Evolutionary conservation across 805 yeast genomes (phyloP).

Genomic region (Candida yuanshanica): DNA sequence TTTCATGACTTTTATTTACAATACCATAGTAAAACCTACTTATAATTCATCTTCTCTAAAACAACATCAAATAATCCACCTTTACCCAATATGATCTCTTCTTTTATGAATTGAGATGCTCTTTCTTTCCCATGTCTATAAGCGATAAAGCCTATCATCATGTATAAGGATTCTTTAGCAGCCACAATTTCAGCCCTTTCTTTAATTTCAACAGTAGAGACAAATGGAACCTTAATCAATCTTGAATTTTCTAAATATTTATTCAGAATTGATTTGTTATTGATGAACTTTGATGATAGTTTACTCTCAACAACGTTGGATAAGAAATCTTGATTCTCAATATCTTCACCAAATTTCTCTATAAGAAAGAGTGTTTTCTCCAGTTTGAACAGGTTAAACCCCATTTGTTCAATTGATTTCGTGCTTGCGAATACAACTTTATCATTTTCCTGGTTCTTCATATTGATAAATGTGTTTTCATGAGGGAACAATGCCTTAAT

Average conservation of each 20-base stretch:
- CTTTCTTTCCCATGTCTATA: constrained; percentile 13
- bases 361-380: constrained; percentile 9
- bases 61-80: constrained; percentile 17
- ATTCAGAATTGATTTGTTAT: constrained; percentile 1
- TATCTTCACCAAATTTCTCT: constrained; percentile 2
- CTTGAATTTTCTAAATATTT: neutral
- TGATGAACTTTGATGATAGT: neutral
- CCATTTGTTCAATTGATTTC: constrained; percentile 7
- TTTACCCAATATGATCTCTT: constrained; percentile 13
- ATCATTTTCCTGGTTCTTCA: neutral
- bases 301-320: constrained; percentile 1
- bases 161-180: constrained; percentile 13
- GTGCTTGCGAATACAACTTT: neutral
- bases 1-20: neutral
- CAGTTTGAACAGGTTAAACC: constrained; percentile 7
- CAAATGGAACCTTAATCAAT: neutral
- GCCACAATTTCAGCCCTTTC: neutral
- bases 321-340: neutral
- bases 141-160: constrained; percentile 23
- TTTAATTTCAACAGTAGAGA: neutral
- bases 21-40: neutral
- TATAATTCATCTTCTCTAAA: constrained; percentile 6
- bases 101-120: constrained; percentile 17
- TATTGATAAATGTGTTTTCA: constrained; percentile 4
- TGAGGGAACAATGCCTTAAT: constrained; percentile 7